Evolutionary conservation across 495 filamentous ascomycete species (phyloP).

Genomic region (Neurospora sp.): DNA sequence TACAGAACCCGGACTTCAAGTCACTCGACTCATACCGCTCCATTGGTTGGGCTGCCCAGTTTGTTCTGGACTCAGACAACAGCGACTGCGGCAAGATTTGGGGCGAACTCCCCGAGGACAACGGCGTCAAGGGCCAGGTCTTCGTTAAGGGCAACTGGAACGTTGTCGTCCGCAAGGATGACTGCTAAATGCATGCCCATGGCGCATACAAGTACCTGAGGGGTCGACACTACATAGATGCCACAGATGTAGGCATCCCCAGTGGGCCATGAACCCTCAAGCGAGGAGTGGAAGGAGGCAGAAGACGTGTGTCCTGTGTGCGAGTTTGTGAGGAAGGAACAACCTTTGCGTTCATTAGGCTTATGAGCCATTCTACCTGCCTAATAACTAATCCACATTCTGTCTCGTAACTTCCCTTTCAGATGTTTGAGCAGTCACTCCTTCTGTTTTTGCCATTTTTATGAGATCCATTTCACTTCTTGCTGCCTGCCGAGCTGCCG

Average conservation of each 20-base stretch:
- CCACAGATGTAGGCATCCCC: background rate
- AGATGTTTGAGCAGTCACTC: background rate
- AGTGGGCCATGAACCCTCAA: background rate
- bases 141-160: background rate
- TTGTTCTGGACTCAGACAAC: background rate
- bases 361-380: background rate
- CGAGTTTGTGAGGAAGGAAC: background rate
- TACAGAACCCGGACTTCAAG: background rate
- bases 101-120: background rate
- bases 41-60: background rate
- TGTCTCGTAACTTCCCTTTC: background rate
- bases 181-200: background rate
- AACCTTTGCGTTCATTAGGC: background rate
- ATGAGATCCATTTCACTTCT: background rate
- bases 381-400: background rate
- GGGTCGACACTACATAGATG: background rate
- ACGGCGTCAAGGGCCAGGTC: background rate
- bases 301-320: background rate
- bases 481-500: background rate
- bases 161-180: background rate
- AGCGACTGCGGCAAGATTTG: background rate
- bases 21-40: background rate
- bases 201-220: too few relatives aligned
- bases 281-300: background rate
- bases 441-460: background rate